phyloP scores from a whole-genome alignment of 2,329 filamentous ascomycete genomes.

The Akanthomyces muscarius region DNA sequence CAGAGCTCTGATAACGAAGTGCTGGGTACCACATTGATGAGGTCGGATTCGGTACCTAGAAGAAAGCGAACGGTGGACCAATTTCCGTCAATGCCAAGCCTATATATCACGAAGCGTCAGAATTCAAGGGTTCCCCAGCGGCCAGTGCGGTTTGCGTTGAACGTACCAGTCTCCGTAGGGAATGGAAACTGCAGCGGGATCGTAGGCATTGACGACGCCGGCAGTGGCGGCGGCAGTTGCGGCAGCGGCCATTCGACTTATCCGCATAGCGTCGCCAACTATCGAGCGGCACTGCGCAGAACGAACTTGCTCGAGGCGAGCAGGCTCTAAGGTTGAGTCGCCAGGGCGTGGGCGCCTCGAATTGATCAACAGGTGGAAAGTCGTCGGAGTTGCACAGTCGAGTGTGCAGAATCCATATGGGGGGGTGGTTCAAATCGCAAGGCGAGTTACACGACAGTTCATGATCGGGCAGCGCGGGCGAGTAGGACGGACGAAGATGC shows the following conservation, averaged over 20 bases:
- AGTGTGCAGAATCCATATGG: slow-evolving; percentile 15
- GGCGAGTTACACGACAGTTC: slow-evolving; percentile 7
- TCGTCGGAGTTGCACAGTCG: slow-evolving; percentile 1
- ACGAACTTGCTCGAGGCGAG: slow-evolving; percentile 4
- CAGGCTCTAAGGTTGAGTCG: neutral
- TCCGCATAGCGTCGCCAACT: slow-evolving; percentile 12
- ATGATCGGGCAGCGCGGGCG: neutral
- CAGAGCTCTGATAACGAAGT: slow-evolving; percentile 69
- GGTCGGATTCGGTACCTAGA: slow-evolving; percentile 38
- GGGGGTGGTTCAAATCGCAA: neutral
- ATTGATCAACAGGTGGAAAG: neutral
- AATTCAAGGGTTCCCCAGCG: neutral
- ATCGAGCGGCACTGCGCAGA: slow-evolving; percentile 6
- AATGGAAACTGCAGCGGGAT: slow-evolving; percentile 9
- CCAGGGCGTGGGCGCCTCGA: neutral
- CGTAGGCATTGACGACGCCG: slow-evolving; percentile 9
- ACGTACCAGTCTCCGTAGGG: slow-evolving; percentile 16
- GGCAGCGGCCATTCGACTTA: slow-evolving; percentile 14
- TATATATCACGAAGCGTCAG: slow-evolving; percentile 25
- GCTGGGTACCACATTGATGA: slow-evolving; percentile 48
- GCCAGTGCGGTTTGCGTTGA: no score
- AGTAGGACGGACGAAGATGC: neutral
- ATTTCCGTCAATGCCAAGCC: slow-evolving; percentile 62
- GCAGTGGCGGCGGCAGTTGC: slow-evolving; percentile 10
- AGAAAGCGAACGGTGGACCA: slow-evolving; percentile 66